Conservation (phyloP, 2,329 filamentous ascomycete species). For the Podosphaera xanthii region DNA sequence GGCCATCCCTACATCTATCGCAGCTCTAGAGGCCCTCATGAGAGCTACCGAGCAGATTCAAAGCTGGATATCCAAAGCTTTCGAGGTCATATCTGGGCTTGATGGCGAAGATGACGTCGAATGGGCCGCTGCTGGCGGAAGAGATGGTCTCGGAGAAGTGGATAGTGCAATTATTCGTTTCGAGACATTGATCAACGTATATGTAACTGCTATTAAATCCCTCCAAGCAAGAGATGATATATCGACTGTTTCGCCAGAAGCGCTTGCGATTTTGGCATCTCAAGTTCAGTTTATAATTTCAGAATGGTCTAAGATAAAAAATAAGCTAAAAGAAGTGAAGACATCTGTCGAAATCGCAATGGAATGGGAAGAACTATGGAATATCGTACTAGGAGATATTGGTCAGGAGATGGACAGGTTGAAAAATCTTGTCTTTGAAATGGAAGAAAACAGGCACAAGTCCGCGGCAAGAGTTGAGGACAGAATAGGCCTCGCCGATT, state of each 20-base stretch:
- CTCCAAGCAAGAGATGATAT: slow-evolving; percentile 66
- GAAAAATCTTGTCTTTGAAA: slow-evolving; percentile 70
- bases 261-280: slow-evolving; percentile 50
- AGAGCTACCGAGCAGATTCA: slow-evolving; percentile 81
- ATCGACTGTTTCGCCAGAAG: slow-evolving; percentile 40
- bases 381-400: slow-evolving; percentile 78
- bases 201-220: slow-evolving; percentile 82
- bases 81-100: slow-evolving; percentile 66
- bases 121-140: slow-evolving; percentile 77
- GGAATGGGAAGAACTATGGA: slow-evolving; percentile 98
- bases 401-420: slow-evolving; percentile 69
- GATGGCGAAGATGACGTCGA: slow-evolving; percentile 95
- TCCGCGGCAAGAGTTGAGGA: slow-evolving; percentile 42
- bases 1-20: slow-evolving; percentile 62
- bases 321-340: slow-evolving; percentile 56
- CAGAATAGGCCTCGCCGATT: slow-evolving; percentile 56
- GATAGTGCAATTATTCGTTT: slow-evolving; percentile 61
- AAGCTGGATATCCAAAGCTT: slow-evolving; percentile 82
- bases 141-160: slow-evolving; percentile 54
- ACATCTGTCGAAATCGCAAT: slow-evolving; percentile 87
- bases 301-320: slow-evolving; percentile 68
- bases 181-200: slow-evolving; percentile 74
- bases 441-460: slow-evolving; percentile 86
- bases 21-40: slow-evolving; percentile 63
- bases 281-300: slow-evolving; percentile 76